phyloP scores from a whole-genome alignment of 768 basidiomycete species.

The Leccinum subtestaceum region DNA sequence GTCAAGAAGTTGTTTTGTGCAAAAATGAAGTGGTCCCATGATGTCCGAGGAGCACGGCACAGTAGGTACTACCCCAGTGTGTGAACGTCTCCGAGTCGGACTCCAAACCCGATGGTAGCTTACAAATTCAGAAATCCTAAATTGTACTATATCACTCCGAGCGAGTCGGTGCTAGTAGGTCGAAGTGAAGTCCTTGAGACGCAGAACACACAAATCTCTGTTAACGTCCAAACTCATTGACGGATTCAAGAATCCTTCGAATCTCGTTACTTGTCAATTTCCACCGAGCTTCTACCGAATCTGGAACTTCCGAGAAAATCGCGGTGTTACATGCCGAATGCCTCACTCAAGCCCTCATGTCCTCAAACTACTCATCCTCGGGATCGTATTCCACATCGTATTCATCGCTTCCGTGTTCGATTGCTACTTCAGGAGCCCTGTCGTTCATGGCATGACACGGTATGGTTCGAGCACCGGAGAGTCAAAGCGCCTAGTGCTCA shows the following conservation, averaged over 20 bases:
- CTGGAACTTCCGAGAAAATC: not conserved
- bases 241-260: not conserved
- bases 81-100: not conserved
- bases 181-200: not conserved
- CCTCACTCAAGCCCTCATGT: slow-evolving; percentile 19
- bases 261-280: not conserved
- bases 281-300: no score
- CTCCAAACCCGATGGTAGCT: not conserved
- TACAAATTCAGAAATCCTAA: not conserved
- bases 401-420: slow-evolving; percentile 77
- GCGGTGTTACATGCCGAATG: slow-evolving; percentile 11
- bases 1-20: not conserved
- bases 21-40: not conserved
- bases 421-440: slow-evolving; percentile 85
- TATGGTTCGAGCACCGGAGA: slow-evolving; percentile 45
- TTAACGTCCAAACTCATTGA: no score
- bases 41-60: not conserved
- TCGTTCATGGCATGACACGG: slow-evolving; percentile 72
- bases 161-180: not conserved
- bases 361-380: slow-evolving; percentile 53
- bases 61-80: not conserved
- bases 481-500: slow-evolving; percentile 74
- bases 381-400: slow-evolving; percentile 70
- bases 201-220: not conserved
- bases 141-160: not conserved